A percentile compares a stretch with the other conserved stretches of the same genome.
phyloP scores from a whole-genome alignment of 306 rosid genomes.

The Fragaria iinumae region DNA sequence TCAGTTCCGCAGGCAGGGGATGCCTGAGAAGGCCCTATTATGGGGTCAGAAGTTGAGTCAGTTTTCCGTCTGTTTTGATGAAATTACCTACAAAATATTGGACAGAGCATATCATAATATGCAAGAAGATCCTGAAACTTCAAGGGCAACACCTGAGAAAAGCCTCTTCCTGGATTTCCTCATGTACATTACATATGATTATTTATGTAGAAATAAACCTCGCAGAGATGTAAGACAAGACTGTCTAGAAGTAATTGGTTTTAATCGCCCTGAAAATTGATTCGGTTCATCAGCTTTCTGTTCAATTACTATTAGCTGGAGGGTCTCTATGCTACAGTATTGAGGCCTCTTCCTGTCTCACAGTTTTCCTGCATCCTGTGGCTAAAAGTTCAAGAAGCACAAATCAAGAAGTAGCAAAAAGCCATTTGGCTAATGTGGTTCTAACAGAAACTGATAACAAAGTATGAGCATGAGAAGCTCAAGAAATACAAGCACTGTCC shows the following conservation, averaged over 20 bases:
- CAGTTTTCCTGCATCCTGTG: conserved; percentile 8
- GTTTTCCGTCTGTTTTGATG: conserved; percentile 49
- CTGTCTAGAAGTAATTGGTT: conserved; percentile 34
- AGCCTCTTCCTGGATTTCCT: conserved; percentile 70
- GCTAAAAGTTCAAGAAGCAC: not conserved
- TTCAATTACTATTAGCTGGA: conserved; percentile 1
- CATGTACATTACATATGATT: conserved; percentile 71
- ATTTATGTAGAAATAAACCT: conserved; percentile 44
- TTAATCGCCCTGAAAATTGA: conserved; percentile 35
- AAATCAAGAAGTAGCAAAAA: not conserved
- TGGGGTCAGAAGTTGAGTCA: conserved; percentile 74
- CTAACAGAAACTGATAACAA: not conserved
- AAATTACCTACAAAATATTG: conserved; percentile 48
- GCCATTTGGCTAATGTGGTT: not conserved
- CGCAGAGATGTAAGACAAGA: conserved; percentile 30
- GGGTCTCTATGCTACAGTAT: conserved; percentile 6
- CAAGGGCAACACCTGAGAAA: conserved; percentile 42
- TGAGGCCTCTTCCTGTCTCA: not conserved
- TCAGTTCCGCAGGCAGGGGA: conserved; percentile 73
- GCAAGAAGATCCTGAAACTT: conserved; percentile 37
- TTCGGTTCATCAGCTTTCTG: conserved; percentile 6
- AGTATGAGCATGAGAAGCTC: not conserved
- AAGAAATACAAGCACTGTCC: not conserved
- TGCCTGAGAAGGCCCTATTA: conserved; percentile 66
- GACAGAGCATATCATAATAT: conserved; percentile 41